These are phyloP conservation scores for Daldinia eschscholtzii DNA, from an alignment of 2,329 filamentous ascomycete species.

Conservation along the genomic window DNA sequence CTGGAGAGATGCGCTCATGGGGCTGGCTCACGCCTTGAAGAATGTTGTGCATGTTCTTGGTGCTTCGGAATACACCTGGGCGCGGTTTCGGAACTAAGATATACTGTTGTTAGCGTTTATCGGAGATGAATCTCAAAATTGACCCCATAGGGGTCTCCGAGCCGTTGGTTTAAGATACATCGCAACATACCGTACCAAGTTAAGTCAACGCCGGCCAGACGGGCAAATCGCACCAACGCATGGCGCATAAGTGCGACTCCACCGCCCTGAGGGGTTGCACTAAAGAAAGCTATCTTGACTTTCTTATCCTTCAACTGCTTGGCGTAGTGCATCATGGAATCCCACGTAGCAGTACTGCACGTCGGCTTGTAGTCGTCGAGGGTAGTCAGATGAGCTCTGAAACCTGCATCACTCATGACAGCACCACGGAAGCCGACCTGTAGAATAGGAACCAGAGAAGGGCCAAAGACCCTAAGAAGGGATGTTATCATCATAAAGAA, in stretches of 20 bases:
- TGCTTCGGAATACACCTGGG: constrained; percentile 83
- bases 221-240: constrained; percentile 78
- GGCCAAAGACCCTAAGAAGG: constrained; percentile 74
- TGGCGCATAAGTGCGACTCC: constrained; percentile 87
- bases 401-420: constrained; percentile 78
- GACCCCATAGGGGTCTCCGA: neutral
- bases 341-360: constrained; percentile 73
- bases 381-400: constrained; percentile 69
- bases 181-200: constrained; percentile 74
- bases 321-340: constrained; percentile 72
- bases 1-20: constrained; percentile 71
- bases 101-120: constrained; percentile 21
- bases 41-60: constrained; percentile 91
- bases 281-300: constrained; percentile 82
- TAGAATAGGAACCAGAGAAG: constrained; percentile 76
- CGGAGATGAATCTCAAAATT: neutral
- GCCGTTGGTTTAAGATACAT: neutral
- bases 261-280: constrained; percentile 83
- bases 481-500: constrained; percentile 26
- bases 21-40: constrained; percentile 81
- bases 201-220: constrained; percentile 74
- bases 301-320: constrained; percentile 72
- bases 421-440: constrained; percentile 75
- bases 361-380: constrained; percentile 71
- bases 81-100: constrained; percentile 78